Evolutionary conservation across 768 basidiomycete species (phyloP), one percentile per base, ranked within the genome.

Genomic region (Mycena chlorophos): DNA sequence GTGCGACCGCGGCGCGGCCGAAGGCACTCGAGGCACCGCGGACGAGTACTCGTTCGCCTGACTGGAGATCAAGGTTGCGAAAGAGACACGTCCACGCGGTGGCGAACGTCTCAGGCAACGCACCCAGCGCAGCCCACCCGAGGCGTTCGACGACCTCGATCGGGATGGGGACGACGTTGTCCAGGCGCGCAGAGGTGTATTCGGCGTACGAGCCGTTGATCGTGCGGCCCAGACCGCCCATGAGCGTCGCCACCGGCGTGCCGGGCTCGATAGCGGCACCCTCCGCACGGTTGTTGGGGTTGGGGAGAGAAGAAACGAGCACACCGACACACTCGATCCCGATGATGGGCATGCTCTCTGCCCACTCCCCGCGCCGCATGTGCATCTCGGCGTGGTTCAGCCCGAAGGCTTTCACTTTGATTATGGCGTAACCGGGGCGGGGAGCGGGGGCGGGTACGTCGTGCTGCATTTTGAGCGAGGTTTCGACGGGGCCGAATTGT

Each of bases 361-460:
- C 63, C 65, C 65, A 66, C 40, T 66, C 65, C 12, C 65, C 65
- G 22, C 55, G 43, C 17, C 65, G 55, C 65, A 66, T 66, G 46
- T 66, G 63, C 56, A 64, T 62, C 26, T 66, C 65, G 20, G 65
- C 65, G 34, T 66, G 65, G 38, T 65, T 65, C 49, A 65, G 40
- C 2, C 64, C 64, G 23, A 66, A 66, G 20, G 60, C 60, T 20
- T 58, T 56, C 1, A 66, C 54, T 39, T 53, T 47, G 54, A 65
- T 63, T 31, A 65, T 52, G 20, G 55, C 64, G 39, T 58, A 39
- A 34, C 56, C 64, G 16, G 52, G 45, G 19, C 25, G 37, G 17
- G 62, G 56, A 14, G 50, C 13, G n/a, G 64, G 62, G n/a, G 49
- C 53, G 8, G 58, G 51, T 27, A 61, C 49, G 2, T 47, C 14